Conservation (phyloP, 768 basidiomycete species). For the Scleroderma bovista region DNA sequence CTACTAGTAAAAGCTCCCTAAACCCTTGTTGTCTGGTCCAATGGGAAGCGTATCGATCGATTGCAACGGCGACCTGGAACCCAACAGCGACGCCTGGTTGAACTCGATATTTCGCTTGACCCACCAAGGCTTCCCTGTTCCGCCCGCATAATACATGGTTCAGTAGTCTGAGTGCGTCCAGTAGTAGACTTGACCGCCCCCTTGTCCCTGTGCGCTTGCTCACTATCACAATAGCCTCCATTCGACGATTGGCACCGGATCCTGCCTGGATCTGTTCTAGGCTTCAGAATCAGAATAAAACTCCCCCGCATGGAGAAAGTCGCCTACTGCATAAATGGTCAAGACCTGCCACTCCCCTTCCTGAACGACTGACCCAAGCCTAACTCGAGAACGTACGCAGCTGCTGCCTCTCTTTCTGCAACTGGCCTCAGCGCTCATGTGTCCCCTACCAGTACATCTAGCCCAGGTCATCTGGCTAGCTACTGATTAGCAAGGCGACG, state of each 20-base stretch:
- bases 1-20: too few relatives aligned
- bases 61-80: background rate
- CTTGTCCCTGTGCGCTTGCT: background rate
- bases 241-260: background rate
- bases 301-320: background rate
- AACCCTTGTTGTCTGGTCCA: too few relatives aligned
- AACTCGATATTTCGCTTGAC: too few relatives aligned
- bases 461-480: background rate
- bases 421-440: background rate
- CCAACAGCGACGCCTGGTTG: too few relatives aligned
- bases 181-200: too few relatives aligned
- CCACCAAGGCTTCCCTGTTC: too few relatives aligned
- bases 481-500: background rate
- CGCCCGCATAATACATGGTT: background rate
- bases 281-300: background rate
- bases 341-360: background rate
- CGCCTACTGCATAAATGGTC: slow-evolving; percentile 1
- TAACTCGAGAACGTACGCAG: background rate
- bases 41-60: too few relatives aligned
- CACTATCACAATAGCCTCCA: background rate
- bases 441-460: background rate
- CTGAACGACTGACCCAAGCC: background rate
- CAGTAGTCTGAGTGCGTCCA: too few relatives aligned
- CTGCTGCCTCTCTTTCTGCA: background rate
- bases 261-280: slow-evolving; percentile 1